Base-by-base conservation (phyloP, 495 filamentous ascomycete species). In the Saxophila tyrrhenica region DNA sequence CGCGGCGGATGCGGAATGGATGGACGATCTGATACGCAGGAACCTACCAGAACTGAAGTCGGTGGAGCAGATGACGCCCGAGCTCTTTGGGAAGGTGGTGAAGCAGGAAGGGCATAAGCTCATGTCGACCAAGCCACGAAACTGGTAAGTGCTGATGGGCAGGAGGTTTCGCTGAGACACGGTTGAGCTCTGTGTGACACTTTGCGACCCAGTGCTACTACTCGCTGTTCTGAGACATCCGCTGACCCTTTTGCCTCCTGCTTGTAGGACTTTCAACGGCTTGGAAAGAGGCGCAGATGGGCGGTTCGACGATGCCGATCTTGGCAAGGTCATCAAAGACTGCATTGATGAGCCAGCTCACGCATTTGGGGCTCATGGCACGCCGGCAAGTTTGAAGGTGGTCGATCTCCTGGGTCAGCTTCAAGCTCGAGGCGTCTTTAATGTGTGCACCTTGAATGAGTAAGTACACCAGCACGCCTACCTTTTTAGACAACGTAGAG, bases 231-330 rank as follows among this genome's bases (percentile, higher is more conserved):
- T n/a, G n/a, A n/a, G n/a, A n/a, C n/a, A n/a, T n/a, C n/a, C n/a
- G n/a, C n/a, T n/a, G n/a, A n/a, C n/a, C n/a, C n/a, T n/a, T n/a
- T n/a, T n/a, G n/a, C n/a, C n/a, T n/a, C n/a, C n/a, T n/a, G n/a
- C n/a, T n/a, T n/a, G n/a, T n/a, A n/a, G n/a, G 29, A 77, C 73
- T n/a, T 85, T 84, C 61, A 78, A 70, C 20, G 64, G 70, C 16
- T 67, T 85, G 39, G 51, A 79, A 61, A 72, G 81, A 58, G 67
- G 71, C 47, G 62, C 66, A 8, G 72, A 82, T 55, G 81, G 81
- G 13, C 75, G 52, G 19, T 81, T 81, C 69, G 70, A 71, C 16
- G 80, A 84, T 48, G 73, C 70, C 22, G 79, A 80, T 16, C 72
- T 85, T 24, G 79, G 79, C 1, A 66, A 75, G 39, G 75, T 85